phyloP scores from a whole-genome alignment of 2,329 filamentous ascomycete genomes.

The Proliferodiscus dingleyae region DNA sequence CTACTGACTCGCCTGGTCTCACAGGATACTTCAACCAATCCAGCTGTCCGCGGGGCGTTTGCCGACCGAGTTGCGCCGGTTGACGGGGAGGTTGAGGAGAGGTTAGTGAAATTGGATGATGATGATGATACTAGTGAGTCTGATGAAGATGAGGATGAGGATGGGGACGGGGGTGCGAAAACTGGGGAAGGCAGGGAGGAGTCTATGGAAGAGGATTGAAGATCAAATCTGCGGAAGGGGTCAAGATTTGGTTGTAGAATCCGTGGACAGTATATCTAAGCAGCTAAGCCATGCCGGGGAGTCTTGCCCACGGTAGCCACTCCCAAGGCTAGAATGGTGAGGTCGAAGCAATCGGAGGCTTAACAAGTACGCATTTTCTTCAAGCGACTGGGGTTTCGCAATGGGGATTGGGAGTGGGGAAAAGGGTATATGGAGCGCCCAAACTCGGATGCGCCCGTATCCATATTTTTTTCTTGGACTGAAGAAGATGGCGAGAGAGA shows the following conservation, averaged over 20 bases:
- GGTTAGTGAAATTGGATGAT: constrained; percentile 72
- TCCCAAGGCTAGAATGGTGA: too few species aligned
- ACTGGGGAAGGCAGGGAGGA: constrained; percentile 40
- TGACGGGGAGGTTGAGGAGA: constrained; percentile 65
- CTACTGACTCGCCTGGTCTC: constrained; percentile 9
- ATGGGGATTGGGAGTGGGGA: neutral
- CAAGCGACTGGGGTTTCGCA: too few species aligned
- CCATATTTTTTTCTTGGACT: constrained; percentile 5
- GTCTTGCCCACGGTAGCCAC: neutral
- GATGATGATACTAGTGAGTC: constrained; percentile 60
- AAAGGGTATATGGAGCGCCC: neutral
- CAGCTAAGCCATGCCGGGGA: neutral
- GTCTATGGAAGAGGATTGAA: constrained; percentile 54
- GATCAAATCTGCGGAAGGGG: neutral
- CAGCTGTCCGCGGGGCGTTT: constrained; percentile 78
- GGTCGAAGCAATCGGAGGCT: neutral
- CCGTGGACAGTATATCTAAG: too few species aligned
- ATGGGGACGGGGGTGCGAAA: constrained; percentile 48
- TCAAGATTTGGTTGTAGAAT: neutral
- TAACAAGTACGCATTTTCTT: neutral
- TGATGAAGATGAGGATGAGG: constrained; percentile 44
- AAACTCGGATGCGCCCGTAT: neutral
- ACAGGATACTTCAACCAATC: constrained; percentile 65
- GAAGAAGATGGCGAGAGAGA: constrained; percentile 1
- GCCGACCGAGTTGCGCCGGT: constrained; percentile 61